These are phyloP conservation scores for Noccaea bulbosa DNA, from an alignment of 345 rosid species.

Conservation along the genomic window DNA sequence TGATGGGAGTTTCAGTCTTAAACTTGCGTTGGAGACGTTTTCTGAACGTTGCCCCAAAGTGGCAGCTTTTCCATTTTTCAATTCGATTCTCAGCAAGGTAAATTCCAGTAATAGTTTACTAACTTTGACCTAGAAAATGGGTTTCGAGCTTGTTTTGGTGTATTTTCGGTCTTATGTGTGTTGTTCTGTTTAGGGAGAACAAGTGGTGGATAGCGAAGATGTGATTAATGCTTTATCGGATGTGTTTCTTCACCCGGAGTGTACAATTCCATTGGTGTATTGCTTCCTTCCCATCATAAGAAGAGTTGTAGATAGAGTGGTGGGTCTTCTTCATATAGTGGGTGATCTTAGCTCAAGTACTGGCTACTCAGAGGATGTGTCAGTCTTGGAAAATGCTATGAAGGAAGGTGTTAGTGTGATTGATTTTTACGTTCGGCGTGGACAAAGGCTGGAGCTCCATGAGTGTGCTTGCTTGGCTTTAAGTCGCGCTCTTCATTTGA, in stretches of 20 bases:
- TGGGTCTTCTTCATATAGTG: conserved; percentile 55
- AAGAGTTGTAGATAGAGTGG: conserved; percentile 64
- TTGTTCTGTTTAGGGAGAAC: conserved; percentile 51
- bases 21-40: conserved; percentile 60
- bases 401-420: conserved; percentile 55
- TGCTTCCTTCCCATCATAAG: conserved; percentile 62
- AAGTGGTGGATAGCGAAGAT: conserved; percentile 54
- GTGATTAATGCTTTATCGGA: conserved; percentile 59
- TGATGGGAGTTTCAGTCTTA: conserved; percentile 72
- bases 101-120: background rate
- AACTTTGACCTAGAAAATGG: background rate
- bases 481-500: conserved; percentile 78
- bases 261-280: conserved; percentile 68
- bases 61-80: conserved; percentile 40
- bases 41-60: conserved; percentile 68
- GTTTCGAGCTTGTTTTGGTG: conserved; percentile 16
- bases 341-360: conserved; percentile 55
- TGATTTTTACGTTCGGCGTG: conserved; percentile 56
- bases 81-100: conserved; percentile 53
- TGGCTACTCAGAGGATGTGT: conserved; percentile 41
- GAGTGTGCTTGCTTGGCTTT: conserved; percentile 91
- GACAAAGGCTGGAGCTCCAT: conserved; percentile 73
- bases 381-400: conserved; percentile 41
- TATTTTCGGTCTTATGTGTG: background rate
- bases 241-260: conserved; percentile 66